Conservation (phyloP, 116 monocot genomes). For the Iris pallida region DNA sequence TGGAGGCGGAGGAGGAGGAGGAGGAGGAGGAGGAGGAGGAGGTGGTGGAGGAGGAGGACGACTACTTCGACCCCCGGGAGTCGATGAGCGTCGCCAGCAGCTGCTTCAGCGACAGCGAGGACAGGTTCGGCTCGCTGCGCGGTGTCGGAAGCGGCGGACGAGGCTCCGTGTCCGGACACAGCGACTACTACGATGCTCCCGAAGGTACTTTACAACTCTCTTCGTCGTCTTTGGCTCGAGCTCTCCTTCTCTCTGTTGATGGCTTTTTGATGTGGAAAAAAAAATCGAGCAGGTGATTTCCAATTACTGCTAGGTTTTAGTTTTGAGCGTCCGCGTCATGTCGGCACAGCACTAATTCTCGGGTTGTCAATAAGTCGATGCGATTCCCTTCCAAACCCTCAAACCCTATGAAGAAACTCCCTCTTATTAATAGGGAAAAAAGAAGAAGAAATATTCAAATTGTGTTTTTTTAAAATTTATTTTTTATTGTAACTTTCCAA, state of each 20-base stretch:
- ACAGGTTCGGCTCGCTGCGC: not conserved
- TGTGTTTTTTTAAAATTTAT: too few species aligned
- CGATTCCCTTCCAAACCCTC: too few species aligned
- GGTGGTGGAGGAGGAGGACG: not conserved
- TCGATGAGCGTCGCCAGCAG: conserved; percentile 1
- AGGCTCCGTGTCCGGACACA: not conserved
- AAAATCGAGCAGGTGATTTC: not conserved
- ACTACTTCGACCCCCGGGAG: conserved; percentile 1
- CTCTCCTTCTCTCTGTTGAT: not conserved
- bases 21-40: not conserved
- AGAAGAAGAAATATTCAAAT: too few species aligned
- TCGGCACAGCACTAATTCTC: not conserved
- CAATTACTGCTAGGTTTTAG: not conserved
- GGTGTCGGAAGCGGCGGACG: not conserved
- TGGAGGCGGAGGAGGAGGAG: not conserved
- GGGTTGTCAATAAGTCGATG: not conserved
- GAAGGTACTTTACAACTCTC: conserved; percentile 3
- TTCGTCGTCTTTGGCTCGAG: not conserved
- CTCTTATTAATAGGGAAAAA: too few species aligned
- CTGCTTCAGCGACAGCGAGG: conserved; percentile 1
- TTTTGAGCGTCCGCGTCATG: not conserved
- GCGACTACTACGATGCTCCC: conserved; percentile 14
- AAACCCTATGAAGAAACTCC: too few species aligned
- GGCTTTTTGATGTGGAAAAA: not conserved
- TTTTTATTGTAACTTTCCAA: too few species aligned